Base-by-base conservation (phyloP, 176 grass and related monocot genomes). In the Areca catechu region DNA sequence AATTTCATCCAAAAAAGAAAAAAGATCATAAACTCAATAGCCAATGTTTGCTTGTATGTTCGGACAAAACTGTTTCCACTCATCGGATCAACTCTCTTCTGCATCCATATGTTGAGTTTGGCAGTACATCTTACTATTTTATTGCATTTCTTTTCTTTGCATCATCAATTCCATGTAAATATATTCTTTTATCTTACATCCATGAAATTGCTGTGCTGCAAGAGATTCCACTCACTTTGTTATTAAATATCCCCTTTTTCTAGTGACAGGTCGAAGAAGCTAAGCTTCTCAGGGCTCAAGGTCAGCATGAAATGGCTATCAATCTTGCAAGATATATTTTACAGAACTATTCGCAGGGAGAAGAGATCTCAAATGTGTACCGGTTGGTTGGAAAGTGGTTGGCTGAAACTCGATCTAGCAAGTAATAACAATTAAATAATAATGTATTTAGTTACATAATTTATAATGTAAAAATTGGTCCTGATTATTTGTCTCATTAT, bases 371-470 rank as follows among this genome's bases (percentile, higher is more conserved):
- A 70, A 85, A 86, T 83, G 86, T 89, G 48, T 89, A 86, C 48
- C 82, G 86, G 50, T 74, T 95, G 65, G 82, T 95, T 37, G 90
- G 90, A 48, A 95, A 95, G 72, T 95, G 90, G 90, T 71, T 95
- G 66, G 90, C 85, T 73, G 85, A 95, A 89, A 95, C 90, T 86
- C 80, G 85, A 83, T 95, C 79, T 21, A 95, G 90, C 90, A 86
- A 89, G 90, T 89, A 95, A 80, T 61, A 53, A 9, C 34, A 43
- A 12, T 43, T 43, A 43, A 43, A 43, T 43, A 43, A 3, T 43
- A 43, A 2, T 43, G 34, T 12, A 43, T 14, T 43, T 43, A 43
- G 34, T 43, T 43, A 43, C 14, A 10, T 43, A 12, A 14, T 43
- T 43, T 43, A 43, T 43, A 43, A 43, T 12, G 34, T 10, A 43